Evolutionary conservation across 306 rosid genomes (phyloP).

Genomic region (Styphnolobium japonicum): DNA sequence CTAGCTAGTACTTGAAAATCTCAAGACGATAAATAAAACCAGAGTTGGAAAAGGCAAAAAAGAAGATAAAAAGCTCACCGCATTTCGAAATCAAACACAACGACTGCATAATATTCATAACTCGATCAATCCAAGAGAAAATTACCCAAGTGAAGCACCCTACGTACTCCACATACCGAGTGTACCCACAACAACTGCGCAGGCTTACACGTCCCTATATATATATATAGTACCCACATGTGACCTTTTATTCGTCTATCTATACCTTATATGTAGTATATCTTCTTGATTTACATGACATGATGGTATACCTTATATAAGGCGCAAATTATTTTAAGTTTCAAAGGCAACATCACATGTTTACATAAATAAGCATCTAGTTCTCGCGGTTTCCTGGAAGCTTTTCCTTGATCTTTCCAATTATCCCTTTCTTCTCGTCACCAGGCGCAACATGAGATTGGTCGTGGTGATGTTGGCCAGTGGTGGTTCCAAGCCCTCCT

Average conservation of each 20-base stretch:
- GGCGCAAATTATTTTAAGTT: background rate
- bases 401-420: conserved; percentile 33
- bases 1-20: too few relatives aligned
- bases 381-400: background rate
- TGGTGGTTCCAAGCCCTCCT: too few relatives aligned
- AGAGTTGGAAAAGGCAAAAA: too few relatives aligned
- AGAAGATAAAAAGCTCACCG: too few relatives aligned
- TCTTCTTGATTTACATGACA: background rate
- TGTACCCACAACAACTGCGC: background rate
- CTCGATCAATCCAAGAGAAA: too few relatives aligned
- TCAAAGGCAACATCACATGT: background rate
- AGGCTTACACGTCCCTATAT: background rate
- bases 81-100: too few relatives aligned
- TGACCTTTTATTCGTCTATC: background rate
- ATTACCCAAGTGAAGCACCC: background rate
- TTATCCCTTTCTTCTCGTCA: conserved; percentile 29
- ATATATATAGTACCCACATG: background rate
- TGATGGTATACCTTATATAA: background rate
- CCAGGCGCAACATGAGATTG: too few relatives aligned
- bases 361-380: background rate
- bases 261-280: background rate
- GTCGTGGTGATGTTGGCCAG: too few relatives aligned
- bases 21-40: too few relatives aligned
- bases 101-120: background rate
- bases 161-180: background rate